phyloP scores from a whole-genome alignment of 1,139 yeast genomes.

The Tardiomyces blankii region DNA sequence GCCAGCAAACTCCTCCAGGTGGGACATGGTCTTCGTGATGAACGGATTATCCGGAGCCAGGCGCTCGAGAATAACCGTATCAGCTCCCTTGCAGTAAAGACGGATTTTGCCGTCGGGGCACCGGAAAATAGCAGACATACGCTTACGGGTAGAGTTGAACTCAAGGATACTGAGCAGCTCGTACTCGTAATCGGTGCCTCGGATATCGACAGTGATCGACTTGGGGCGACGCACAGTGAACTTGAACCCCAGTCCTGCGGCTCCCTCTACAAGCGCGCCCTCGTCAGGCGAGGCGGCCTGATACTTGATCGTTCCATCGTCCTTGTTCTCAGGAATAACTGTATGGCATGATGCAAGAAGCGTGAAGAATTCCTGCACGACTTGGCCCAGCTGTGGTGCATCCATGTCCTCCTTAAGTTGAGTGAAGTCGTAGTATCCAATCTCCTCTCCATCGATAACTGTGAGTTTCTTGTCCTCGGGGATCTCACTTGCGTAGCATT shows the following conservation, averaged over 20 bases:
- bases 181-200: conserved; percentile 43
- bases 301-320: conserved; percentile 51
- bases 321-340: conserved; percentile 81
- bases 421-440: conserved; percentile 68
- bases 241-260: conserved; percentile 76
- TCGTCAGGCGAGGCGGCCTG: conserved; percentile 99
- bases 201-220: conserved; percentile 54
- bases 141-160: conserved; percentile 91
- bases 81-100: conserved; percentile 94
- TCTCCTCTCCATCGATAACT: conserved; percentile 65
- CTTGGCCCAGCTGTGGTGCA: conserved; percentile 37
- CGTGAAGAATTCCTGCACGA: conserved; percentile 74
- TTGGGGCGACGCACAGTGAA: conserved; percentile 82
- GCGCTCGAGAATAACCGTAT: conserved; percentile 86
- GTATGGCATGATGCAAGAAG: conserved; percentile 92
- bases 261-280: conserved; percentile 97
- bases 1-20: conserved; percentile 92
- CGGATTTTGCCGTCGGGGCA: conserved; percentile 91
- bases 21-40: conserved; percentile 46
- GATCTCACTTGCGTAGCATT: conserved; percentile 74
- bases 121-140: conserved; percentile 93
- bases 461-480: conserved; percentile 84
- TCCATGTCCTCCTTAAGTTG: conserved; percentile 45
- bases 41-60: conserved; percentile 39
- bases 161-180: conserved; percentile 88